Conservation (phyloP, 2,329 filamentous ascomycete species). For the Ascochyta viciae-villosae region DNA sequence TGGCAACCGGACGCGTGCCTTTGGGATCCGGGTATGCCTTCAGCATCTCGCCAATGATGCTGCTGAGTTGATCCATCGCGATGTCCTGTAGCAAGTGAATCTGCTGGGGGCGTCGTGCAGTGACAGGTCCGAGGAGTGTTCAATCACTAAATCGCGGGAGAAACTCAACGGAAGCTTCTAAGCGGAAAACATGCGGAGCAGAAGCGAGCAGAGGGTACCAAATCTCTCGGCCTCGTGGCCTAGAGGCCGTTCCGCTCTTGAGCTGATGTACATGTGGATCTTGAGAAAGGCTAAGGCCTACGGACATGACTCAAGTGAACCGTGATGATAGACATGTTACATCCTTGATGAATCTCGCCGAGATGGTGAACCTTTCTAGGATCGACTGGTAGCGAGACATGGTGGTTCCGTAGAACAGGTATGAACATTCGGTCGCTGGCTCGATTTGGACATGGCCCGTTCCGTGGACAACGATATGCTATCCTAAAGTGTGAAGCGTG, state of each 20-base stretch:
- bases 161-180: not conserved
- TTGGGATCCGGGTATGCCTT: slow-evolving; percentile 33
- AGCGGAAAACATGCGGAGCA: slow-evolving; percentile 1
- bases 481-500: not conserved
- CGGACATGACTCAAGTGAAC: slow-evolving; percentile 9
- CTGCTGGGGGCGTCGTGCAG: slow-evolving; percentile 1
- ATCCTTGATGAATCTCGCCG: not conserved
- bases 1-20: slow-evolving; percentile 29
- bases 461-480: not conserved
- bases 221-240: slow-evolving; percentile 7
- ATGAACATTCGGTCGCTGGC: slow-evolving; percentile 2
- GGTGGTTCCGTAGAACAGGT: not conserved
- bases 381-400: slow-evolving; percentile 7
- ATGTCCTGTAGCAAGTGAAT: not conserved
- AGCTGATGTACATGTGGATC: slow-evolving; percentile 12
- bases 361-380: slow-evolving; percentile 1
- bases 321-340: slow-evolving; percentile 2
- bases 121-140: slow-evolving; percentile 1
- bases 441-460: not conserved
- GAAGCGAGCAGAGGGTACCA: slow-evolving; percentile 5
- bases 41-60: slow-evolving; percentile 26
- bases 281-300: not conserved
- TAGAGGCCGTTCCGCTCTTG: slow-evolving; percentile 8
- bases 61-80: slow-evolving; percentile 21
- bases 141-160: slow-evolving; percentile 3